phyloP scores from a whole-genome alignment of 73 alveolate genomes.

The Symbiodinium natans region DNA sequence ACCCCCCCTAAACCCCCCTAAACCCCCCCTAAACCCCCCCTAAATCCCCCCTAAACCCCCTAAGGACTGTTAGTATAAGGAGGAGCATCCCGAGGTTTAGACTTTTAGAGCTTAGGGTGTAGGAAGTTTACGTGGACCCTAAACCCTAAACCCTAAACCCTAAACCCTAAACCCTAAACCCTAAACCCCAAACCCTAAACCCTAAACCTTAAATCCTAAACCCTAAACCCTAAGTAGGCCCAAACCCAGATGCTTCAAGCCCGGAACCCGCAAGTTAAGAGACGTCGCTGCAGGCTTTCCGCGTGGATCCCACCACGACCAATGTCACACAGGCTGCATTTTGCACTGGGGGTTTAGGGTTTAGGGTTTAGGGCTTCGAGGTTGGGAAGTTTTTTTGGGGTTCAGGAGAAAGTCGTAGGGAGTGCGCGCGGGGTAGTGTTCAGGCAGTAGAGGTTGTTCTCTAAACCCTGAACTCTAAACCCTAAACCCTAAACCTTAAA shows the following conservation, averaged over 20 bases:
- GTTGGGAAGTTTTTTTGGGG: neutral
- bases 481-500: neutral
- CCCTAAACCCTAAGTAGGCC: no score
- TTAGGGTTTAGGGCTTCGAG: no score
- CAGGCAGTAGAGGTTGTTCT: no score
- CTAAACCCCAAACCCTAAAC: no score
- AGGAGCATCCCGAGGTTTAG: no score
- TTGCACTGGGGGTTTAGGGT: neutral
- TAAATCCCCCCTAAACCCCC: no score
- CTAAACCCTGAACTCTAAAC: neutral
- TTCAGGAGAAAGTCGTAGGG: neutral
- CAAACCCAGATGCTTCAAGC: neutral
- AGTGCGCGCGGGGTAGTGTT: no score
- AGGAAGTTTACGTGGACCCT: no score
- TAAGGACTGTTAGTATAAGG: no score
- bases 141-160: neutral
- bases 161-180: neutral
- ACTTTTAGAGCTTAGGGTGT: no score
- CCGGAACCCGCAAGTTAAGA: neutral
- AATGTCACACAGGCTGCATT: slow-evolving; percentile 52
- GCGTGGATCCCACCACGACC: slow-evolving; percentile 76
- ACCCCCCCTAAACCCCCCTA: no score
- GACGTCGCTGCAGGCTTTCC: neutral
- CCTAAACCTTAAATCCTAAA: neutral
- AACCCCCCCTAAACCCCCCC: no score